Conservation (phyloP, 495 filamentous ascomycete species). For the Penicillium longicatenatum region DNA sequence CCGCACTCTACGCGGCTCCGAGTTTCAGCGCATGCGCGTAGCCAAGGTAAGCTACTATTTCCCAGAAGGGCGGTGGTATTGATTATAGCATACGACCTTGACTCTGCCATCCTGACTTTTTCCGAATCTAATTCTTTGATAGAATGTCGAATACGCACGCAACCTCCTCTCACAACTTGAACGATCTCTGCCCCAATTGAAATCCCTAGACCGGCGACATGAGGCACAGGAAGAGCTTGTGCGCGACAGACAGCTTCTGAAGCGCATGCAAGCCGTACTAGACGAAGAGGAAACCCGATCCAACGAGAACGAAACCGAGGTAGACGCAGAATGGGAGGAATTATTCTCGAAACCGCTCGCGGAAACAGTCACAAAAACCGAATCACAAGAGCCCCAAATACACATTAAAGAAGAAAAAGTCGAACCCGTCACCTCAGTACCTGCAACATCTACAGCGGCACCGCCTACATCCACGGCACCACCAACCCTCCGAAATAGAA, state of each 20-base stretch:
- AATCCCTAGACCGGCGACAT: constrained; percentile 64
- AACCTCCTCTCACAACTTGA: constrained; percentile 75
- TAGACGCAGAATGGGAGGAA: constrained; percentile 39
- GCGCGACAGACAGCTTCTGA: constrained; percentile 63
- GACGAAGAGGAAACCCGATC: constrained; percentile 43
- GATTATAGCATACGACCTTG: not conserved
- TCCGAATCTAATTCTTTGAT: not conserved
- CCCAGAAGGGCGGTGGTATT: not conserved
- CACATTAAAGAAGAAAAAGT: not conserved
- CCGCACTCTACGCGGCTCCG: constrained; percentile 59
- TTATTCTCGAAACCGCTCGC: constrained; percentile 30
- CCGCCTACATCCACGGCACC: constrained; percentile 14
- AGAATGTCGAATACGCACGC: constrained; percentile 84
- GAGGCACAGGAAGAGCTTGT: constrained; percentile 67
- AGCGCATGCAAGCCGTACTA: constrained; percentile 62
- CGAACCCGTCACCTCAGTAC: constrained; percentile 1
- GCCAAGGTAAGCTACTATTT: constrained; percentile 23
- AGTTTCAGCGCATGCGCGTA: constrained; percentile 70
- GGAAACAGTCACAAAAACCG: not conserved
- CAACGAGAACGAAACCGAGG: not conserved
- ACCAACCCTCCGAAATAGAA: constrained; percentile 12
- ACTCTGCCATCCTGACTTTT: not conserved
- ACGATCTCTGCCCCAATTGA: constrained; percentile 65
- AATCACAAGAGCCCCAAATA: constrained; percentile 15
- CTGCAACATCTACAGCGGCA: constrained; percentile 8